Evolutionary conservation across 2,329 filamentous ascomycete genomes (phyloP).

Genomic region (Stylonectria norvegica): DNA sequence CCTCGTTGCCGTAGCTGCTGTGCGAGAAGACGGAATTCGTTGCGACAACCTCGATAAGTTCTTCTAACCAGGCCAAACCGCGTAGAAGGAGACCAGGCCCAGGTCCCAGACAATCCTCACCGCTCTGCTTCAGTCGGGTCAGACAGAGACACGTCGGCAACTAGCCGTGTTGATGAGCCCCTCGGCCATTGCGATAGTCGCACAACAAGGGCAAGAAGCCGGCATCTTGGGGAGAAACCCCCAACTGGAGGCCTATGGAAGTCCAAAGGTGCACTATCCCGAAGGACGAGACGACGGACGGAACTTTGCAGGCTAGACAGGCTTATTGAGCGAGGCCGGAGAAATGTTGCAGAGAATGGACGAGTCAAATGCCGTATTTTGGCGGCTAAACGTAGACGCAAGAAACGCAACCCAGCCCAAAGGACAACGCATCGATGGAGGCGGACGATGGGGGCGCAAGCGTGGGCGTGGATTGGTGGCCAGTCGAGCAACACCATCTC

Average conservation of each 20-base stretch:
- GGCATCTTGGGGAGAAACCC: no score
- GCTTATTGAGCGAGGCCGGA: no score
- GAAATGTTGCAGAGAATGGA: no score
- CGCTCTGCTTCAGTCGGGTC: background rate
- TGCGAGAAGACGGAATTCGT: background rate
- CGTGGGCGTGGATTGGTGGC: constrained; percentile 8
- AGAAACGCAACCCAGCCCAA: no score
- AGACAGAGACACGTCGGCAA: constrained; percentile 1
- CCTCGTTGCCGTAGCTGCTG: background rate
- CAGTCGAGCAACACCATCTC: constrained; percentile 25
- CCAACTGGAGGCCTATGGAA: no score
- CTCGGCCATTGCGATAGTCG: no score
- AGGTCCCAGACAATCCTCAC: background rate
- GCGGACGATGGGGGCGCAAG: constrained; percentile 19
- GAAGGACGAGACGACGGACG: background rate
- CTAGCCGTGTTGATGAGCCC: background rate
- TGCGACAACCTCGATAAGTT: no score
- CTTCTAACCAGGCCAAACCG: no score
- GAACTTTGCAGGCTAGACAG: constrained; percentile 2
- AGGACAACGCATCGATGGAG: constrained; percentile 26
- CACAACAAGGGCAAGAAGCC: background rate
- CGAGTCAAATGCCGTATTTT: background rate
- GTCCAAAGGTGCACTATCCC: no score
- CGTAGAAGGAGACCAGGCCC: background rate
- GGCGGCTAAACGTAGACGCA: constrained; percentile 12